phyloP scores from a whole-genome alignment of 2,329 filamentous ascomycete species.

The Colletotrichum sp. region DNA sequence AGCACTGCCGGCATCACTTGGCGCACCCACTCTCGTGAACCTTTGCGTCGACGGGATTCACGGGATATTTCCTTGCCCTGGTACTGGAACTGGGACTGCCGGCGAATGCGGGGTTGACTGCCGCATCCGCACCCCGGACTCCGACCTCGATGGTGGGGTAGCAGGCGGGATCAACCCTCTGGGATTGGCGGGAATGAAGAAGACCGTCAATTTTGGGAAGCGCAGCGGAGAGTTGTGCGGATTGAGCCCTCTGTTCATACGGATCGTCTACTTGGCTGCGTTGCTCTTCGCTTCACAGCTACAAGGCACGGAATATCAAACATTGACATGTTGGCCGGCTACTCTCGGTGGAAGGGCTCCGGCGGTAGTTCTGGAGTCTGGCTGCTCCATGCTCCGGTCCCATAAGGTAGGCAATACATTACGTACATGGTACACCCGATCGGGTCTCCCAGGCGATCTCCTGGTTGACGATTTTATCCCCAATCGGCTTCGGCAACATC shows the following conservation, averaged over 20 bases:
- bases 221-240: not conserved
- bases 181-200: not conserved
- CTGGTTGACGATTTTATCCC: not conserved
- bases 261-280: not conserved
- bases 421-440: not conserved
- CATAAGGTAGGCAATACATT: not conserved
- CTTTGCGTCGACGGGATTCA: not conserved
- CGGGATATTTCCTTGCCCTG: not conserved
- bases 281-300: not conserved
- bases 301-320: too few relatives aligned
- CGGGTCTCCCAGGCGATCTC: not conserved
- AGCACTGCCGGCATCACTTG: not conserved
- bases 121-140: not conserved
- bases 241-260: not conserved
- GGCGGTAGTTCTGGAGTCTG: not conserved
- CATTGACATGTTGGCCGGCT: too few relatives aligned
- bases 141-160: not conserved
- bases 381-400: not conserved
- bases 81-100: not conserved
- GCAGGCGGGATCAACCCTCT: not conserved
- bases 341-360: not conserved
- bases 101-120: constrained; percentile 3
- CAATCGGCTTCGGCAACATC: not conserved
- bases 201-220: not conserved
- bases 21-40: not conserved